Conservation (phyloP, 2,329 filamentous ascomycete genomes). For the Cytospora piceae region DNA sequence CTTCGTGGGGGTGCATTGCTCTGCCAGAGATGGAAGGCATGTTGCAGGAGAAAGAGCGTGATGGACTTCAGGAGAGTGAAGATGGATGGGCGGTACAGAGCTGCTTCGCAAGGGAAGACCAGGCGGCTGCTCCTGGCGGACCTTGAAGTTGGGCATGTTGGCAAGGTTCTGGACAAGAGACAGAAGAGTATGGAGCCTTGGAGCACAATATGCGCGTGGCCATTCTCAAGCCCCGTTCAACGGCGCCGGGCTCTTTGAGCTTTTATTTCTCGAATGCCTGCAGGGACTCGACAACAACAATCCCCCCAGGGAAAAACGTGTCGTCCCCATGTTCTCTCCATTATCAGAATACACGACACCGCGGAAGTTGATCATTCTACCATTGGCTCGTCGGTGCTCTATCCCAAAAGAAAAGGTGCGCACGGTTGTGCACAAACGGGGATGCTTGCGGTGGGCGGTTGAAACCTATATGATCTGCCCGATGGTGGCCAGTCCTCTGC, state of each 20-base stretch:
- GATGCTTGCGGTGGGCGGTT: neutral
- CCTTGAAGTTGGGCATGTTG: slow-evolving; percentile 5
- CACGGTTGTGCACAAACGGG: neutral
- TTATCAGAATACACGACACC: neutral
- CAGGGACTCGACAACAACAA: neutral
- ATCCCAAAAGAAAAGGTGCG: neutral
- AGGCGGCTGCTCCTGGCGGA: neutral
- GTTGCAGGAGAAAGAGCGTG: neutral
- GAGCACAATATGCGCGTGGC: neutral
- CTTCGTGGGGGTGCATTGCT: neutral
- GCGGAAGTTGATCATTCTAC: neutral
- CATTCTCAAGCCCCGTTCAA: neutral
- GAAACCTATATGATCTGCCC: neutral
- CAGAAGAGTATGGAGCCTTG: neutral
- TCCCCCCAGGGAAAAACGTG: neutral
- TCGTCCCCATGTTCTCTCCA: neutral
- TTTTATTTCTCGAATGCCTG: neutral
- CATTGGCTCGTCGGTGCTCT: neutral
- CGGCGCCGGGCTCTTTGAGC: neutral
- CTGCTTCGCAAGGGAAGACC: slow-evolving; percentile 2
- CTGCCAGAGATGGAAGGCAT: neutral
- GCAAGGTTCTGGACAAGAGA: neutral
- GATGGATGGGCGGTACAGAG: slow-evolving; percentile 5
- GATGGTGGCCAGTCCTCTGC: neutral
- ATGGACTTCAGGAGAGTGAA: neutral